Base-by-base conservation (phyloP, 495 filamentous ascomycete species). In the Trichoderma orchidacearum region DNA sequence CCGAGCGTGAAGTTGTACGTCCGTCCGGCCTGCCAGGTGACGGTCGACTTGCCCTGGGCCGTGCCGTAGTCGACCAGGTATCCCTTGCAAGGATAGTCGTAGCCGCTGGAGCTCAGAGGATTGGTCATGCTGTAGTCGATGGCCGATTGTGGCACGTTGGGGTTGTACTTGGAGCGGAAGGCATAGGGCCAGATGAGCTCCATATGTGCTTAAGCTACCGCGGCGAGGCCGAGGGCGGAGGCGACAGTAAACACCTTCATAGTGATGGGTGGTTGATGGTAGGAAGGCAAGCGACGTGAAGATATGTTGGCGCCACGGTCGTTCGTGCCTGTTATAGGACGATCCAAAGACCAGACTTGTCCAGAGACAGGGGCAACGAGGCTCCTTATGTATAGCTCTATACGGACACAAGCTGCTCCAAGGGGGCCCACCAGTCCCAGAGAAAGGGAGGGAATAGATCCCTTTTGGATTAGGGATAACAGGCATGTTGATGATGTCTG, bases 21-120 rank as follows among this genome's bases (percentile, higher is more conserved):
- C 41, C 68, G 63, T 54, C 84, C 85, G 3, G 82, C 79, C 3
- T 66, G 67, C 55, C 76, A 86, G 5, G 71, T 78, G 15, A 68
- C 76, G 2, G 75, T 72, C 9, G 75, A 55, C 18, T 61, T 60
- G 51, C 71, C 79, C 21, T 74, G 70, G 11, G 72, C 41, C 15
- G 70, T 76, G 51, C 68, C 72, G 48, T 83, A 48, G 35, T 77
- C 70, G n/a, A 69, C 70, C 21, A 80, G 77, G 63, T 85, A 81
- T n/a, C 80, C 80, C 71, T 85, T 85, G 77, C 85, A 87, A 3
- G 84, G 80, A 63, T 74, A 86, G 64, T 83, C 68, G 23, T 70
- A 67, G 21, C 80, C 77, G 36, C 56, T 60, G 4, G 55, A 56
- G 32, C 61, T 63, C 55, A 85, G 74, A 12, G 84, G 84, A 5